Conservation (phyloP, 163 green algal species). For the Coccomyxa subellipsoidea region DNA sequence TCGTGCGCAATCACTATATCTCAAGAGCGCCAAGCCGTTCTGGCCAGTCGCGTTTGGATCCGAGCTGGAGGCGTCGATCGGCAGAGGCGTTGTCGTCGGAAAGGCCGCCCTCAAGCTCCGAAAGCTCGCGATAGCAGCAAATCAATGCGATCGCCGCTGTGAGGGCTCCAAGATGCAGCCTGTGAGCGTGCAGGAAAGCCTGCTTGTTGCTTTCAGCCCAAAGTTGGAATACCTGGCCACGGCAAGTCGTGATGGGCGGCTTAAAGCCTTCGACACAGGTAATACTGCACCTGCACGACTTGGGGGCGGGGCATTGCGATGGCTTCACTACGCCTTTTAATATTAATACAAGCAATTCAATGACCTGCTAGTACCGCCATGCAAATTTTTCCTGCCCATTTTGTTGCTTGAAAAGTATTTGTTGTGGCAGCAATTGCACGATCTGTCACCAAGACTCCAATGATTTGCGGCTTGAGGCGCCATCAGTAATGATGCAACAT, state of each 20-base stretch:
- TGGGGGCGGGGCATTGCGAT: not conserved
- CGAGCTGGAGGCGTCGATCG: no score
- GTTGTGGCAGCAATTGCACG: not conserved
- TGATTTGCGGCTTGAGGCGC: not conserved
- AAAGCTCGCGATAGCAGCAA: not conserved
- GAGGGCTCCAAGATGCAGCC: constrained; percentile 4
- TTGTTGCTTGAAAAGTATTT: not conserved
- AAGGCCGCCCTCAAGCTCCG: not conserved
- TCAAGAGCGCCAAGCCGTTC: no score
- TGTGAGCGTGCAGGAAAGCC: not conserved
- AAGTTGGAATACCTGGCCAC: constrained; percentile 21
- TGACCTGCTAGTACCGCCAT: not conserved
- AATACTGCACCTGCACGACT: not conserved
- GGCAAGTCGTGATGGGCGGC: constrained; percentile 24
- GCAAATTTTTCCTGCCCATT: not conserved
- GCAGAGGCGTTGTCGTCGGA: no score
- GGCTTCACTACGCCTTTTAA: not conserved
- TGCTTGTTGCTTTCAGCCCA: constrained; percentile 10
- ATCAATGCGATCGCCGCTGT: not conserved
- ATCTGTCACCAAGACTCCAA: not conserved
- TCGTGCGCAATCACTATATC: no score
- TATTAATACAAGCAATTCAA: not conserved
- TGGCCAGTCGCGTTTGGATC: not conserved
- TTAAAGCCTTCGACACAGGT: constrained; percentile 39
- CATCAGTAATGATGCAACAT: no score